A percentile compares a stretch with the other conserved stretches of the same genome.
Evolutionary conservation across 805 yeast genomes (phyloP).

Genomic region (Wickerhamiella parazyma): DNA sequence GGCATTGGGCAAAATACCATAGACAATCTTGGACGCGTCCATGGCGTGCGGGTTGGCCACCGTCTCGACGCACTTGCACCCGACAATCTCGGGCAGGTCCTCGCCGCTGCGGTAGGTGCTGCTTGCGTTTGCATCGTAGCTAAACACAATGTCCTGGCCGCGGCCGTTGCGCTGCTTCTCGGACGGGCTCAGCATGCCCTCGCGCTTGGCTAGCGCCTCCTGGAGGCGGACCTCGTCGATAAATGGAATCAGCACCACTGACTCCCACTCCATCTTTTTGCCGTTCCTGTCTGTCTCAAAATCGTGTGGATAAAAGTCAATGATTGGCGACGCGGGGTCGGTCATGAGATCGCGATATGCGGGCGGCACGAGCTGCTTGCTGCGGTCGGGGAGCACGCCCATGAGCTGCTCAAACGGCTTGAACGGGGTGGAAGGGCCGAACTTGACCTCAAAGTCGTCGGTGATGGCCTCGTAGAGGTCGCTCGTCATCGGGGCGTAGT

Average conservation of each 20-base stretch:
- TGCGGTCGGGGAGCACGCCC: conserved; percentile 95
- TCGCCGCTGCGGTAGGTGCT: conserved; percentile 49
- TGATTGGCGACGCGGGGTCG: conserved; percentile 72
- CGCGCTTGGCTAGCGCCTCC: conserved; percentile 57
- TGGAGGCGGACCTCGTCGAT: conserved; percentile 71
- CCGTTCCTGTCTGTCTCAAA: conserved; percentile 88
- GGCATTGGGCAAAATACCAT: conserved; percentile 54
- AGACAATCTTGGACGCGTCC: conserved; percentile 24
- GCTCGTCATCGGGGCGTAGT: conserved; percentile 94
- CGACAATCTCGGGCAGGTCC: conserved; percentile 58
- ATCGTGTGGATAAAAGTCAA: conserved; percentile 79
- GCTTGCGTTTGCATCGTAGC: conserved; percentile 63
- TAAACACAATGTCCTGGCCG: conserved; percentile 57
- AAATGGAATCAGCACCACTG: conserved; percentile 82
- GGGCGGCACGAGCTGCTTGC: conserved; percentile 62
- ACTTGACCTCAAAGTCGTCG: conserved; percentile 40
- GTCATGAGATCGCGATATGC: conserved; percentile 73
- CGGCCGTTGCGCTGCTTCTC: conserved; percentile 62
- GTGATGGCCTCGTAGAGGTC: conserved; percentile 59
- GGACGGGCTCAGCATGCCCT: conserved; percentile 46
- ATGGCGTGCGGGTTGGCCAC: conserved; percentile 40
- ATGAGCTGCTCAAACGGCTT: conserved; percentile 89
- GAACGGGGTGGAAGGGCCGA: conserved; percentile 66
- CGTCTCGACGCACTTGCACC: conserved; percentile 62
- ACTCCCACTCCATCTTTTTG: conserved; percentile 95